Base-by-base conservation (phyloP, 257 asterid species). In the Voacanga thouarsii region DNA sequence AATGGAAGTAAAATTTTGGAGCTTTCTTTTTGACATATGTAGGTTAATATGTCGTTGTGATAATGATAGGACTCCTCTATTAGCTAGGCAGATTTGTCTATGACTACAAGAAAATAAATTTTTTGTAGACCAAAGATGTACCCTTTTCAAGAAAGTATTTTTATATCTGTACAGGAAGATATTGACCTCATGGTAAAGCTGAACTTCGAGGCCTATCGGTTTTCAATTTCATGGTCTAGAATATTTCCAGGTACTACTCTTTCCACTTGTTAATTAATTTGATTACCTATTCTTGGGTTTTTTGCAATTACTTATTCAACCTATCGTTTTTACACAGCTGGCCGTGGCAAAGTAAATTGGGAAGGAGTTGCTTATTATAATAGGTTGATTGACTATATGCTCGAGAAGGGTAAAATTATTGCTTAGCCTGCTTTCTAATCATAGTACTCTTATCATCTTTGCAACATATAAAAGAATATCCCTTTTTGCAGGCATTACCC, bases 161-260 rank as follows among this genome's bases (percentile, higher is more conserved):
- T 43, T 43, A 43, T 4, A 1, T 7, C 6, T 43, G 47, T n/a
- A 79, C 94, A 96, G 99, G 92, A 85, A 72, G 99, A 96, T 87
- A 75, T 96, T 78, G 87, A 93, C 84, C 84, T 90, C 9, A 92
- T 93, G 99, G 92, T 82, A 30, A 86, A 82, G 75, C 81, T 92
- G 65, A 90, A 93, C 84, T 93, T 96, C 55, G 98, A 96, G 43
- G 97, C 99, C 55, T 96, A 96, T 83, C 87, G 97, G 6, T 96
- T 96, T 78, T 96, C 98, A 4, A 93, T 96, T 75, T 96, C 99
- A 26, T 96, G 99, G 99, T 78, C 98, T 60, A 85, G 98, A 86
- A 90, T 96, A 70, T 96, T 96, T 71, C 98, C 99, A 87, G 84
- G 98, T 96, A 92, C 81, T 18, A 1, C 37, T 33, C 37, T 33